Percentiles rank a stretch among this genome's conserved stretches.
These are phyloP conservation scores for Arabidopsis suecica DNA, from an alignment of 345 rosid species.

Conservation along the genomic window DNA sequence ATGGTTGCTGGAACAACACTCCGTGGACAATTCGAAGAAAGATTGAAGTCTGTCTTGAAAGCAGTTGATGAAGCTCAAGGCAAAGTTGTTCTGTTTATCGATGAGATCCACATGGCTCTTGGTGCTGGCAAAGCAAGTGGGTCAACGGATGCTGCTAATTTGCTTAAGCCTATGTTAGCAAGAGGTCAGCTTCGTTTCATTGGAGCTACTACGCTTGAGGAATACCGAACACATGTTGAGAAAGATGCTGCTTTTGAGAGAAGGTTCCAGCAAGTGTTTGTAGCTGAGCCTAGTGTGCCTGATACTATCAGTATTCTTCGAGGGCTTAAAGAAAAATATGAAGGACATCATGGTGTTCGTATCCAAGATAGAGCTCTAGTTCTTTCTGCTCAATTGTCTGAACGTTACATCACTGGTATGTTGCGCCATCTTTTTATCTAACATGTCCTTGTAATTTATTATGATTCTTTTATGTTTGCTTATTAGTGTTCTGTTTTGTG, in stretches of 20 bases:
- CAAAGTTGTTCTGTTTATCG: constrained; percentile 84
- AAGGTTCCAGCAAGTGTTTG: constrained; percentile 88
- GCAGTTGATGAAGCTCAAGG: constrained; percentile 93
- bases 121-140: constrained; percentile 87
- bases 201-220: constrained; percentile 90
- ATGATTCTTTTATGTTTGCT: constrained; percentile 21
- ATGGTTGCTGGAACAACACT: constrained; percentile 79
- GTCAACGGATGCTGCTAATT: constrained; percentile 90
- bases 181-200: constrained; percentile 91
- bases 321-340: constrained; percentile 88
- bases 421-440: background rate
- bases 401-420: constrained; percentile 83
- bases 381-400: constrained; percentile 76
- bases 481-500: background rate
- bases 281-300: constrained; percentile 83
- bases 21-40: constrained; percentile 84
- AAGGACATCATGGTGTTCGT: constrained; percentile 92
- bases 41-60: constrained; percentile 76
- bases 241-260: constrained; percentile 96
- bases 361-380: constrained; percentile 84
- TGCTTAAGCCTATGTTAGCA: constrained; percentile 94
- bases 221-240: constrained; percentile 87
- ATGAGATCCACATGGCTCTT: constrained; percentile 91
- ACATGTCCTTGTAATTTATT: no score
- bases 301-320: constrained; percentile 84